Evolutionary conservation across 371 early-diverging fungal species (phyloP).

Genomic region (Saksenaea vasiformis): DNA sequence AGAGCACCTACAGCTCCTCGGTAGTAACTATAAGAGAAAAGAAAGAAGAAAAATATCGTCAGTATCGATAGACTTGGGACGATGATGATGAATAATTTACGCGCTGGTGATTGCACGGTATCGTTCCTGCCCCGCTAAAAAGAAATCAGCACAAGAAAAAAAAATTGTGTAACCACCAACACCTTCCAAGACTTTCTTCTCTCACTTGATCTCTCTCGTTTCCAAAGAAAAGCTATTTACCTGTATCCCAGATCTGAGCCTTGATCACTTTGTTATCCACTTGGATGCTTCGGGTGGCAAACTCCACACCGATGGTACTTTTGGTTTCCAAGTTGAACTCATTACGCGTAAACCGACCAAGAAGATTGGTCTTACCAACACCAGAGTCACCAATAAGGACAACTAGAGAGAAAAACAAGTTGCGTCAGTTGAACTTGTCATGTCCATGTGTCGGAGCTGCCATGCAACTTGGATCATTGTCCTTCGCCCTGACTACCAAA

Average conservation of each 20-base stretch:
- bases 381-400: slow-evolving; percentile 99
- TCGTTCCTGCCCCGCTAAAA: slow-evolving; percentile 86
- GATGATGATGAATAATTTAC: slow-evolving; percentile 57
- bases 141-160: background rate
- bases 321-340: slow-evolving; percentile 98
- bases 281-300: slow-evolving; percentile 97
- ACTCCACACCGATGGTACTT: slow-evolving; percentile 99
- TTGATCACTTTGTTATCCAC: slow-evolving; percentile 97
- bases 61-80: background rate
- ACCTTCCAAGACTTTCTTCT: background rate
- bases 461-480: background rate
- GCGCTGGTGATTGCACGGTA: slow-evolving; percentile 89
- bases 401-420: slow-evolving; percentile 60
- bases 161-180: background rate
- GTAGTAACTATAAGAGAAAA: slow-evolving; percentile 79
- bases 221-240: slow-evolving; percentile 28
- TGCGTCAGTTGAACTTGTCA: background rate
- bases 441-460: background rate
- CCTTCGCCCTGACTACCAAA: background rate
- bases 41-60: background rate
- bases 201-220: background rate
- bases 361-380: slow-evolving; percentile 99
- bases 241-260: slow-evolving; percentile 99
- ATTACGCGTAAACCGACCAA: slow-evolving; percentile 96
- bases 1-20: slow-evolving; percentile 99